Base-by-base conservation (phyloP, 441 rosid species). In the Daphne laureola region DNA sequence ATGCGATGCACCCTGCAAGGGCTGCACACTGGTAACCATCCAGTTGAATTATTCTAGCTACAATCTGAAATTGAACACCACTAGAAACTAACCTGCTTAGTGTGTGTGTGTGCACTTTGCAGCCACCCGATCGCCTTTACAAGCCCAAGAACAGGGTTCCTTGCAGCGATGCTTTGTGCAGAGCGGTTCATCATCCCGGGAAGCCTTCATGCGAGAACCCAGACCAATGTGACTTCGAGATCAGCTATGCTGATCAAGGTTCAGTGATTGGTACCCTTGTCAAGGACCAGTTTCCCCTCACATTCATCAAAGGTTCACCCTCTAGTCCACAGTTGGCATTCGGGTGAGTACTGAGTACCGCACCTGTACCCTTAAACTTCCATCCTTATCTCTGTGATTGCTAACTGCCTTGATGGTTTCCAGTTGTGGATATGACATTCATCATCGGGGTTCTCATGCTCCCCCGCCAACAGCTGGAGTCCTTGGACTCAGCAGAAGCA, bases 1-100 rank as follows among this genome's bases (percentile, higher is more conserved):
- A 44, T 84, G 92, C 62, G 79, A 84, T 71, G 88, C 82, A 26
- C 88, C 88, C 8, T 84, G 92, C 59, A 62, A 12, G 4, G 76
- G 84, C 23, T 84, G 92, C 76, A 73, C 74, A 8, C 42, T 57
- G 86, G 92, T 84, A 64, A 18, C 21, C 14, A 46, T 46, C 3
- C 17, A 3, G 49, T 8, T 59, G 36, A 54, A 38, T 17, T 8
- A 31, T 31, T 31, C 38, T 17, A 8, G 38, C 12, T 4, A 12
- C 3, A 4, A 5, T 16, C 9, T 18, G 42, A 16, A 5, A 41
- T 23, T 17, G 4, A 9, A 18, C 49, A 0, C 16, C 48, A n/a
- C 15, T 45, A 44, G 21, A 13, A 2, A 17, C 43, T 5, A 1
- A 5, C 56, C 9, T 41, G 12, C 40, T 13, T 14, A 31, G 8